A percentile compares a stretch with the other conserved stretches of the same genome.
Conservation (phyloP, 192 early-diverging fungal species). For the Oehlia diaphana region DNA sequence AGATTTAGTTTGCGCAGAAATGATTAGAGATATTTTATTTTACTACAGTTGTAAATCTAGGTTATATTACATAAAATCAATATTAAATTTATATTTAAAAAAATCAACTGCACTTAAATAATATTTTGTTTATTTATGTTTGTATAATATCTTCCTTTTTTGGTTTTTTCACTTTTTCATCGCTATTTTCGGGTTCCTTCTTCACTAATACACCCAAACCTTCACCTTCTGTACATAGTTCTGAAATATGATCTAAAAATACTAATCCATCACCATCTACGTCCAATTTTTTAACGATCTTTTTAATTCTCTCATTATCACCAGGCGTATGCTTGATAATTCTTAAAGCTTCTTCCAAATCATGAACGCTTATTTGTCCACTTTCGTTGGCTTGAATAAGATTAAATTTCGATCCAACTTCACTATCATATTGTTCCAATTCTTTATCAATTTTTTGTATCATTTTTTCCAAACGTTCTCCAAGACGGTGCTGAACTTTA, state of each 20-base stretch:
- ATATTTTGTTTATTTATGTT: too few relatives aligned
- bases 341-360: conserved; percentile 68
- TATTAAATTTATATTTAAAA: too few relatives aligned
- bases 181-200: conserved; percentile 37
- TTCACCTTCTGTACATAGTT: conserved; percentile 61
- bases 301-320: conserved; percentile 68
- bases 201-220: conserved; percentile 61
- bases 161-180: conserved; percentile 37
- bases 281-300: conserved; percentile 74
- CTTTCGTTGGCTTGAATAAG: conserved; percentile 64
- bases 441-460: conserved; percentile 72
- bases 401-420: conserved; percentile 65
- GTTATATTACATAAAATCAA: too few relatives aligned
- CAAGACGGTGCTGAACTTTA: conserved; percentile 59
- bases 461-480: conserved; percentile 78
- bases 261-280: conserved; percentile 70
- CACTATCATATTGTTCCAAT: conserved; percentile 61
- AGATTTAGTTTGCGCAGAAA: too few relatives aligned
- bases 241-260: conserved; percentile 59
- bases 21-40: too few relatives aligned
- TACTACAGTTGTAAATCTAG: too few relatives aligned
- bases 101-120: too few relatives aligned
- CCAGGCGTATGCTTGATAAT: conserved; percentile 64
- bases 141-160: conserved; percentile 44
- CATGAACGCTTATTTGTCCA: conserved; percentile 64